A percentile compares a stretch with the other conserved stretches of the same genome.
phyloP scores from a whole-genome alignment of 495 filamentous ascomycete genomes.

The Jackrogersella minutella region DNA sequence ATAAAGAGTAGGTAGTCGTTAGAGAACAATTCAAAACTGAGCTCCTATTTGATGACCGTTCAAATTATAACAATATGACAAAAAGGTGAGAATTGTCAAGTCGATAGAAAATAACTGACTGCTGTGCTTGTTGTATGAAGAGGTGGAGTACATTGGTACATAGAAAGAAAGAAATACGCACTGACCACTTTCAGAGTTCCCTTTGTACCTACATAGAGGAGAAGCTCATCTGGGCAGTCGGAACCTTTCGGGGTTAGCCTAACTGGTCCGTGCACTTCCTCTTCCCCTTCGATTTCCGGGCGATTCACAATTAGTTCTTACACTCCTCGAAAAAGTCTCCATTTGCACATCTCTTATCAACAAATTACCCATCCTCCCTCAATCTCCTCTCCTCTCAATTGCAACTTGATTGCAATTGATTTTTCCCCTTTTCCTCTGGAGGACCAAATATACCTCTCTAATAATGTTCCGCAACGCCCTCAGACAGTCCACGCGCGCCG shows the following conservation, averaged over 20 bases:
- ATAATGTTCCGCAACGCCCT: slow-evolving; percentile 97
- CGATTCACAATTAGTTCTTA: slow-evolving; percentile 23
- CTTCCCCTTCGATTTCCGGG: slow-evolving; percentile 31
- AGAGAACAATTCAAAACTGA: too few relatives aligned
- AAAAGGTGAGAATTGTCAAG: too few relatives aligned
- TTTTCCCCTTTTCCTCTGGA: slow-evolving; percentile 47
- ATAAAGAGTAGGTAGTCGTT: too few relatives aligned
- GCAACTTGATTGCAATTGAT: slow-evolving; percentile 60
- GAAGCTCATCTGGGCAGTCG: neutral
- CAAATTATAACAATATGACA: too few relatives aligned
- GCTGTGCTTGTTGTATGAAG: too few relatives aligned
- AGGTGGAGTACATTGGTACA: too few relatives aligned
- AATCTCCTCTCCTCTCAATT: slow-evolving; percentile 61
- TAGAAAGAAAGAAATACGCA: slow-evolving; percentile 6
- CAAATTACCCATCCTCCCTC: slow-evolving; percentile 39
- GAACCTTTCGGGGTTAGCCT: slow-evolving; percentile 27
- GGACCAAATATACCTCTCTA: slow-evolving; percentile 52
- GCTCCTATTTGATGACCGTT: too few relatives aligned
- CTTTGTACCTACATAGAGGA: too few relatives aligned
- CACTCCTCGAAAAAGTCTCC: slow-evolving; percentile 45
- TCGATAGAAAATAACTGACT: too few relatives aligned
- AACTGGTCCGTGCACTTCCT: slow-evolving; percentile 33
- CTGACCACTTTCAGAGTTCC: too few relatives aligned
- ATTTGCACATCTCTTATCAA: slow-evolving; percentile 39
- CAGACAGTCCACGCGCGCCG: slow-evolving; percentile 91